Base-by-base conservation (phyloP, 257 asterid species). In the Anisodus tanguticus region DNA sequence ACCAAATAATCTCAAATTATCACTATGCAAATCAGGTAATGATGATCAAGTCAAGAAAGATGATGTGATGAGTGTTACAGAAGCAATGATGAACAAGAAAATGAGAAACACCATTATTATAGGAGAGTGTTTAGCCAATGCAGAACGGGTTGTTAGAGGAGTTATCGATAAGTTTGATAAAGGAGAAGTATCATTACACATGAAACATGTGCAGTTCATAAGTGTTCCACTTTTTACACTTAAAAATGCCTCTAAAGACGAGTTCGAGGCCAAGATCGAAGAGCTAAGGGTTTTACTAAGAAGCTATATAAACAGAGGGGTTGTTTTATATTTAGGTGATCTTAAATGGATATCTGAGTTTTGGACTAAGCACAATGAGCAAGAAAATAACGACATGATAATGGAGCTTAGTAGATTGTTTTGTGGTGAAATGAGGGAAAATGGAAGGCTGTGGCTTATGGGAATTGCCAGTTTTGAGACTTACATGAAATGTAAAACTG, bases 301-400 rank as follows among this genome's bases (percentile, higher is more conserved):
- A 81, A 91, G 94, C 45, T 90, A 87, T 74, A 84, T 84, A 1
- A 80, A 85, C 51, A 87, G 92, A 82, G 99, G 99, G 57, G 92
- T 93, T 2, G 99, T 95, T 12, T 74, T 95, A 87, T 95, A 94
- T 41, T 89, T 95, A 64, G 99, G 97, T 6, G 94, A 95, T 85
- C 92, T 95, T 26, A 90, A 88, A 66, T 94, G 97, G 97, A 94
- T 94, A 15, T 91, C 98, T 0, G 94, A 90, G 12, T 91, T 90
- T 84, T 94, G 99, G 98, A 91, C 91, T 9, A 86, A 91, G 69
- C 84, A 86, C 62, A 91, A 89, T 22, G 92, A 90, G 43, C 88
- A 87, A 82, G 85, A 84, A 12, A 84, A 84, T 35, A 84, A 80
- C 78, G 85, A 82, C 83, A 92, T 94, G 95, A 91, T 94, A 45